phyloP scores from a whole-genome alignment of 2,329 filamentous ascomycete species.

The Didymellaceae sp. region DNA sequence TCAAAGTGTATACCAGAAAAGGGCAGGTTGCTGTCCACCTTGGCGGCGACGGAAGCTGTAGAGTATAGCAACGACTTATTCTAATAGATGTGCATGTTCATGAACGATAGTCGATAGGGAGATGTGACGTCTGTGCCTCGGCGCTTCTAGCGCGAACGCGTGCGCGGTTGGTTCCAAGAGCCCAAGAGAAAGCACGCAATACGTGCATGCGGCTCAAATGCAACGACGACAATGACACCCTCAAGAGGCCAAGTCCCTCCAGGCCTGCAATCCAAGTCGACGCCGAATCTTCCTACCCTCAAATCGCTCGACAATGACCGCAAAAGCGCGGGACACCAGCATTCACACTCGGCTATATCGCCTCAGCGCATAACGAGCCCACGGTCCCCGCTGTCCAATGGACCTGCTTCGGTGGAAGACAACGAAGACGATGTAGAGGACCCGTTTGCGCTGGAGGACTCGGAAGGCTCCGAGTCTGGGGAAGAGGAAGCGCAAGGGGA shows the following conservation, averaged over 20 bases:
- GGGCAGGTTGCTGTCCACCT: not conserved
- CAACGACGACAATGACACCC: constrained; percentile 39
- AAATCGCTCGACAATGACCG: constrained; percentile 36
- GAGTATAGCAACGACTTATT: constrained; percentile 1
- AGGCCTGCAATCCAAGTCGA: constrained; percentile 56
- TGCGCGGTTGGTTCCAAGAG: constrained; percentile 17
- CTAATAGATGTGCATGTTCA: not conserved
- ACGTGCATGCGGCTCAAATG: constrained; percentile 18
- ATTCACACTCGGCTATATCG: constrained; percentile 16
- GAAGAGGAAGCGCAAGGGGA: constrained; percentile 26
- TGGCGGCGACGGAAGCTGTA: constrained; percentile 4
- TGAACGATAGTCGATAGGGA: too few relatives aligned
- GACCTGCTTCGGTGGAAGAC: constrained; percentile 41
- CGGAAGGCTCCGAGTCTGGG: constrained; percentile 36
- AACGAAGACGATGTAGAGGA: constrained; percentile 25
- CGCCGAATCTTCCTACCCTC: constrained; percentile 55
- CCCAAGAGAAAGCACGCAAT: constrained; percentile 30
- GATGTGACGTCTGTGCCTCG: too few relatives aligned
- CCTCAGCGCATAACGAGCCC: constrained; percentile 18
- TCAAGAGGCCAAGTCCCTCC: constrained; percentile 40
- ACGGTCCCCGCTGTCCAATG: constrained; percentile 27
- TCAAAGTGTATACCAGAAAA: constrained; percentile 15
- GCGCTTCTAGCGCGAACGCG: constrained; percentile 24
- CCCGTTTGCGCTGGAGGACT: constrained; percentile 25
- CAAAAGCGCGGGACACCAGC: constrained; percentile 2